These are phyloP conservation scores for Sedum album DNA, from an alignment of 164 flowering plant species.

Conservation along the genomic window DNA sequence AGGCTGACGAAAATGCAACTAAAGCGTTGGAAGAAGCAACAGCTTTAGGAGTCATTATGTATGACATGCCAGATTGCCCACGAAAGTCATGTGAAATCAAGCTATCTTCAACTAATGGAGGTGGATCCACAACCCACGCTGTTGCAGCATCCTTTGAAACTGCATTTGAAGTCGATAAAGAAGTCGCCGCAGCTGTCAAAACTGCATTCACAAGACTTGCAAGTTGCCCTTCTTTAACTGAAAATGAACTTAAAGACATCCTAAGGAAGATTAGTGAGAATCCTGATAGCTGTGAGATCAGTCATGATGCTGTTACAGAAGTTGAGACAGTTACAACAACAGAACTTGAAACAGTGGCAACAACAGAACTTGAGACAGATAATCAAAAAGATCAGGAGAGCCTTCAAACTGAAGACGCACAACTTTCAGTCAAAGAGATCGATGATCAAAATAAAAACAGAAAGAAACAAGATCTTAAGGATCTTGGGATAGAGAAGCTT, in stretches of 20 bases:
- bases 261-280: slow-evolving; percentile 62
- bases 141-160: slow-evolving; percentile 80
- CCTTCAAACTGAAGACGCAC: slow-evolving; percentile 5
- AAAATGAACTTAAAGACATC: slow-evolving; percentile 54
- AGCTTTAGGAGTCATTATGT: slow-evolving; percentile 76
- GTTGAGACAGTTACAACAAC: slow-evolving; percentile 26
- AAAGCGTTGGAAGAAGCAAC: slow-evolving; percentile 81
- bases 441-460: slow-evolving; percentile 15
- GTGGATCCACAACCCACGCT: slow-evolving; percentile 55
- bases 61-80: slow-evolving; percentile 56
- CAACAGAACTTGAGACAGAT: slow-evolving; percentile 28
- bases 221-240: slow-evolving; percentile 38
- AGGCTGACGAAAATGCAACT: slow-evolving; percentile 58
- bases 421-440: slow-evolving; percentile 7
- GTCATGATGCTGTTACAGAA: slow-evolving; percentile 18
- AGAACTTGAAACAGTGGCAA: slow-evolving; percentile 46
- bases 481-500: slow-evolving; percentile 28
- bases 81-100: slow-evolving; percentile 43
- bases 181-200: slow-evolving; percentile 88
- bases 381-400: slow-evolving; percentile 11
- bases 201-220: slow-evolving; percentile 63
- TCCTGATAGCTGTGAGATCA: slow-evolving; percentile 43
- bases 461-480: slow-evolving; percentile 29
- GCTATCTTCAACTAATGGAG: slow-evolving; percentile 38
- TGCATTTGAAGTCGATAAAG: slow-evolving; percentile 87